Conservation (phyloP, 2,329 filamentous ascomycete species). For the Elsinoe australis region DNA sequence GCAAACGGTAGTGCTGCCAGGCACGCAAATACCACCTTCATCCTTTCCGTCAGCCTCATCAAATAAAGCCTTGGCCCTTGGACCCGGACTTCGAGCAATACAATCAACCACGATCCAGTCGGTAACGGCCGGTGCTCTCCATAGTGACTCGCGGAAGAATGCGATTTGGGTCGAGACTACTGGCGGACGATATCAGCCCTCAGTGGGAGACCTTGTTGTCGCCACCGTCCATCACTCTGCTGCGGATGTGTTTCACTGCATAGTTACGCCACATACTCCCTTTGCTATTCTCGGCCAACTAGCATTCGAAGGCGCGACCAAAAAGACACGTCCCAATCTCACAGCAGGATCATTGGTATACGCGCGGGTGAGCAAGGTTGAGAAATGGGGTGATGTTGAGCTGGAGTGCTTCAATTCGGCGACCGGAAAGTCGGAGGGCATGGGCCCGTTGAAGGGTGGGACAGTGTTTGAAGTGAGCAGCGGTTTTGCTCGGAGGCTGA, state of each 20-base stretch:
- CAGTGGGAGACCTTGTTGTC: constrained; percentile 77
- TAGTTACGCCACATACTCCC: constrained; percentile 57
- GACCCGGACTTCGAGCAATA: constrained; percentile 74
- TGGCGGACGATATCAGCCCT: constrained; percentile 68
- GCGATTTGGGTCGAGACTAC: constrained; percentile 65
- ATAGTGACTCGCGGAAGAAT: constrained; percentile 64
- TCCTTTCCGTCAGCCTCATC: constrained; percentile 29
- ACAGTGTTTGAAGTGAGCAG: constrained; percentile 79
- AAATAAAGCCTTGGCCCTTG: constrained; percentile 64
- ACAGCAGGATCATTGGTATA: constrained; percentile 73
- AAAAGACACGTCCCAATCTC: constrained; percentile 81
- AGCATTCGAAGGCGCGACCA: constrained; percentile 85
- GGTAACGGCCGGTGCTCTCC: constrained; percentile 59
- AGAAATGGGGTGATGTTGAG: constrained; percentile 80
- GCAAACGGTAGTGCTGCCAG: constrained; percentile 66
- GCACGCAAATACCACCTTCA: constrained; percentile 61
- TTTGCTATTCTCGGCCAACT: constrained; percentile 71
- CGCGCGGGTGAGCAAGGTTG: constrained; percentile 69
- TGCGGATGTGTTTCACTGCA: constrained; percentile 71
- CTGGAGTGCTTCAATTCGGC: constrained; percentile 79
- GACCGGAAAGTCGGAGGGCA: constrained; percentile 80
- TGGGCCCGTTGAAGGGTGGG: constrained; percentile 75
- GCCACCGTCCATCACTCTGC: constrained; percentile 72
- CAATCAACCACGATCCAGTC: constrained; percentile 66
- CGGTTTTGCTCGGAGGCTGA: constrained; percentile 70